Evolutionary conservation across 2,329 filamentous ascomycete genomes (phyloP).

Genomic region (Leptographium galeiforme): DNA sequence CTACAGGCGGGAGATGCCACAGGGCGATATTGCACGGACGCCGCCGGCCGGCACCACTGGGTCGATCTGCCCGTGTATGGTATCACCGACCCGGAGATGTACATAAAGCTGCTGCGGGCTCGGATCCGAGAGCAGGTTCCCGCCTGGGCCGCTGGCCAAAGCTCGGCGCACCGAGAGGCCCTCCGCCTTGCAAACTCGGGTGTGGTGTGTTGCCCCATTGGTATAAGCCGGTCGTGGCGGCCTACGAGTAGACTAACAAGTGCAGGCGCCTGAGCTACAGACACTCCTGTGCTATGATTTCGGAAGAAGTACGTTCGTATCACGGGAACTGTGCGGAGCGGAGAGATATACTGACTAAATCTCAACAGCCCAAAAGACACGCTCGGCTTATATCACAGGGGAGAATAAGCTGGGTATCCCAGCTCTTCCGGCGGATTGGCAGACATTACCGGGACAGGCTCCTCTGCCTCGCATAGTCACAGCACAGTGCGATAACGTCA

Average conservation of each 20-base stretch:
- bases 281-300: constrained; percentile 10
- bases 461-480: constrained; percentile 11
- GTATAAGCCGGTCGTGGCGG: too few relatives aligned
- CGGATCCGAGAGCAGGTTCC: background rate
- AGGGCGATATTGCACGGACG: constrained; percentile 9
- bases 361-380: constrained; percentile 9
- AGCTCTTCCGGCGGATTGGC: background rate
- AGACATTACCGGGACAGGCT: background rate
- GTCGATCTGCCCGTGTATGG: constrained; percentile 8
- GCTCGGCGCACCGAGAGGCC: constrained; percentile 9
- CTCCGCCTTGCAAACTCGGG: constrained; percentile 4
- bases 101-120: background rate
- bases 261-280: constrained; percentile 8
- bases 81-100: constrained; percentile 2
- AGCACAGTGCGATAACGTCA: constrained; percentile 9
- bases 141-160: constrained; percentile 3
- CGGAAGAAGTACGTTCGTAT: constrained; percentile 5
- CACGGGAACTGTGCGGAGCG: too few relatives aligned
- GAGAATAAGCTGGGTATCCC: constrained; percentile 2
- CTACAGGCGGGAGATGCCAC: constrained; percentile 8
- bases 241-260: background rate
- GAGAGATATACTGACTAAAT: too few relatives aligned
- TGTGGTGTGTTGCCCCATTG: background rate
- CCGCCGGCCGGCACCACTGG: constrained; percentile 5
- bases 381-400: constrained; percentile 1